These are phyloP conservation scores for Plenodomus tracheiphilus DNA, from an alignment of 2,329 filamentous ascomycete species.

Conservation along the genomic window DNA sequence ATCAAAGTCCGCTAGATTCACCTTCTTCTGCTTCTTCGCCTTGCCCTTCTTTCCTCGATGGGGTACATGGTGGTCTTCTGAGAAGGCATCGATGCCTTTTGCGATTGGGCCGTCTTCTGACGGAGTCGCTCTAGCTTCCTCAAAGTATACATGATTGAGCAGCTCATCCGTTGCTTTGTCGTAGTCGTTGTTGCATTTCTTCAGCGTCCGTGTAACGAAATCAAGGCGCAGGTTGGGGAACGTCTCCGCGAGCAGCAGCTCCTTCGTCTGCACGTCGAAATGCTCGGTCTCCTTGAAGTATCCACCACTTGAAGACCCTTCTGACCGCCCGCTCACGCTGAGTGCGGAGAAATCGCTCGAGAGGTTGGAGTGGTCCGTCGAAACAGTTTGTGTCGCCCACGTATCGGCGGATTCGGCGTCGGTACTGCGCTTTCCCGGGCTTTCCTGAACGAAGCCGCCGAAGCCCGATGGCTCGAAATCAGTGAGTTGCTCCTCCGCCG, in stretches of 20 bases:
- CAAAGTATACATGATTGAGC: slow-evolving; percentile 76
- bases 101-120: slow-evolving; percentile 46
- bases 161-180: slow-evolving; percentile 76
- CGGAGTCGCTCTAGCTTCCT: slow-evolving; percentile 62
- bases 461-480: slow-evolving; percentile 80
- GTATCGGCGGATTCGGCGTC: slow-evolving; percentile 43
- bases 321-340: slow-evolving; percentile 27
- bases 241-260: slow-evolving; percentile 65
- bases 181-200: slow-evolving; percentile 68
- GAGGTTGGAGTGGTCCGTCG: slow-evolving; percentile 56
- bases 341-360: slow-evolving; percentile 51
- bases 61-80: slow-evolving; percentile 56
- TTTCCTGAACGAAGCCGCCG: slow-evolving; percentile 48
- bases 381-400: slow-evolving; percentile 47
- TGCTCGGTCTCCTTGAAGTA: slow-evolving; percentile 44
- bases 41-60: slow-evolving; percentile 48
- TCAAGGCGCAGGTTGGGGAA: slow-evolving; percentile 70
- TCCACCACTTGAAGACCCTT: slow-evolving; percentile 27
- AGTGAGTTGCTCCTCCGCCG: slow-evolving; percentile 68
- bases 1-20: slow-evolving; percentile 22
- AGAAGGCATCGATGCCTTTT: slow-evolving; percentile 85
- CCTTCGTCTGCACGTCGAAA: slow-evolving; percentile 64
- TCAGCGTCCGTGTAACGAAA: slow-evolving; percentile 68
- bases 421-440: slow-evolving; percentile 19
- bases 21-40: slow-evolving; percentile 46